A percentile compares a stretch with the other conserved stretches of the same genome.
phyloP scores from a whole-genome alignment of 805 yeast species.

The Lipomyces spencermartinsiae region DNA sequence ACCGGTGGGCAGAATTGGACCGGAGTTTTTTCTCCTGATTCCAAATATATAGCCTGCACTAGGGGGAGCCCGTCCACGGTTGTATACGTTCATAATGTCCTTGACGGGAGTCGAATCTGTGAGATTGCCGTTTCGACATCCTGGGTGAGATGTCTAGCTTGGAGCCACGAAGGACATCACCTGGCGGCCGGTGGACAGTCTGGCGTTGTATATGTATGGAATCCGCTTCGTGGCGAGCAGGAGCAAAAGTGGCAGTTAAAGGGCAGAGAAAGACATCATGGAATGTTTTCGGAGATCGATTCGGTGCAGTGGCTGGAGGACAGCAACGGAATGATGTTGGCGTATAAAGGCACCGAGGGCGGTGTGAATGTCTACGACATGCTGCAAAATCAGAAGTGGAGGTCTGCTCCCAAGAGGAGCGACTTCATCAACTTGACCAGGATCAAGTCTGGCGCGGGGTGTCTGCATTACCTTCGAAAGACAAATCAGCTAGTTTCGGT shows the following conservation, averaged over 20 bases:
- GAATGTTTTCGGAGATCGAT: neutral
- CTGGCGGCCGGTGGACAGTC: slow-evolving; percentile 6
- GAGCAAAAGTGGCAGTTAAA: slow-evolving; percentile 5
- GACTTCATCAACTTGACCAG: neutral
- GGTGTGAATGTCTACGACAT: slow-evolving; percentile 6
- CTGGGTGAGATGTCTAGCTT: slow-evolving; percentile 1
- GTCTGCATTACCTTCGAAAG: neutral
- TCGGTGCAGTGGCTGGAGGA: slow-evolving; percentile 7
- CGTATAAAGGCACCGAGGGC: neutral
- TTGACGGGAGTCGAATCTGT: slow-evolving; percentile 1
- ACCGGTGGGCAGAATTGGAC: slow-evolving; percentile 2
- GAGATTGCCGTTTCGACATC: neutral
- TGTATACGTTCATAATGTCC: neutral
- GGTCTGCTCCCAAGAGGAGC: slow-evolving; percentile 6
- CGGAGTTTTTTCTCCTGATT: neutral
- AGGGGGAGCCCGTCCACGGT: neutral
- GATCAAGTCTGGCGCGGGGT: no score
- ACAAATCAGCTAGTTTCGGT: neutral
- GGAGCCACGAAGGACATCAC: neutral
- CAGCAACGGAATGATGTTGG: neutral
- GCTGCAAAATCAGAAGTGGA: slow-evolving; percentile 6
- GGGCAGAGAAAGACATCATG: neutral
- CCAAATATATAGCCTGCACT: neutral
- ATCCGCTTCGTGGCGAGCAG: slow-evolving; percentile 6
- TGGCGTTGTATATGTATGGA: neutral